phyloP scores from a whole-genome alignment of 2,329 filamentous ascomycete genomes.

The Trichophyton schoenleinii region DNA sequence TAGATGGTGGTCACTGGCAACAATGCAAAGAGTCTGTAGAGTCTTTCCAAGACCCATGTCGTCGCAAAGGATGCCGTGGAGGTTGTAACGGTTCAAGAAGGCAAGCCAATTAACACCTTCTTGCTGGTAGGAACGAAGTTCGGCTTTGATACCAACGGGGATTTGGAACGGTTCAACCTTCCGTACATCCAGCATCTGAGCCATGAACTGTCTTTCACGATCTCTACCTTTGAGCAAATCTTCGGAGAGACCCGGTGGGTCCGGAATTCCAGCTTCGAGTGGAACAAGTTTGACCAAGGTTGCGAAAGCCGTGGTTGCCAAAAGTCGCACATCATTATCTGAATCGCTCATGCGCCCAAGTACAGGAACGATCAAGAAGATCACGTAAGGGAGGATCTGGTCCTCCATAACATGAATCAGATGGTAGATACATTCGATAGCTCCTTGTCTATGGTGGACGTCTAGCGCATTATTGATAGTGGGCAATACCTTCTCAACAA shows the following conservation, averaged over 20 bases:
- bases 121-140: conserved; percentile 92
- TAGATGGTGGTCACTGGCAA: conserved; percentile 92
- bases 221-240: conserved; percentile 82
- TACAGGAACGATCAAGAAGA: conserved; percentile 95
- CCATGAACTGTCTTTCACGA: conserved; percentile 88
- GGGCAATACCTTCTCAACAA: conserved; percentile 85
- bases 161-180: conserved; percentile 92
- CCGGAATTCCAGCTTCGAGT: conserved; percentile 90
- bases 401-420: conserved; percentile 98
- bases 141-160: conserved; percentile 92
- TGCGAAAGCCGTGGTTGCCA: conserved; percentile 93
- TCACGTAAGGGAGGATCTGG: conserved; percentile 88
- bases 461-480: conserved; percentile 85
- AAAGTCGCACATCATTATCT: conserved; percentile 84
- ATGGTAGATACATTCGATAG: conserved; percentile 91
- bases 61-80: conserved; percentile 95
- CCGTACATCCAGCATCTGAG: conserved; percentile 88
- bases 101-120: conserved; percentile 98
- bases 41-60: conserved; percentile 99
- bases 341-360: conserved; percentile 97
- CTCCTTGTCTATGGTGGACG: conserved; percentile 78
- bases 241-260: conserved; percentile 83
- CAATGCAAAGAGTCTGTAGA: conserved; percentile 91
- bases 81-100: conserved; percentile 94
- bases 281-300: conserved; percentile 95